Evolutionary conservation across 2,329 filamentous ascomycete genomes (phyloP).

Genomic region (Chaetomiaceae sp.): DNA sequence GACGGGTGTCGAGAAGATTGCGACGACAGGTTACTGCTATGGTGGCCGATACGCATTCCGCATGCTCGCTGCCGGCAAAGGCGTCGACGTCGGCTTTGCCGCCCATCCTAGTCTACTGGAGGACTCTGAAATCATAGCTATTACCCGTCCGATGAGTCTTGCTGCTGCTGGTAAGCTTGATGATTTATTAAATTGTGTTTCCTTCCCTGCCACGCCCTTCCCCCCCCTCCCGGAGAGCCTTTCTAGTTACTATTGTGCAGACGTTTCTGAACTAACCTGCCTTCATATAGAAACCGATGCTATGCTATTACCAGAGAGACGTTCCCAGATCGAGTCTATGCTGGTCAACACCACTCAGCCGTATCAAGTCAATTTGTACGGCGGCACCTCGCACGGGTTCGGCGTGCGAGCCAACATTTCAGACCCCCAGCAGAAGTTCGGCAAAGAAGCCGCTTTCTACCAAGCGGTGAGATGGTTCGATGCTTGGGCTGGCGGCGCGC

Average conservation of each 20-base stretch:
- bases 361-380: slow-evolving; percentile 7
- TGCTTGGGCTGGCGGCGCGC: slow-evolving; percentile 6
- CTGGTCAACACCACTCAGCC: neutral
- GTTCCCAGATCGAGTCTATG: neutral
- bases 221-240: too few species aligned
- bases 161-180: slow-evolving; percentile 1
- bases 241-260: neutral
- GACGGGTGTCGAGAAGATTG: slow-evolving; percentile 1
- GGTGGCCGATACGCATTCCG: slow-evolving; percentile 11
- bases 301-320: neutral
- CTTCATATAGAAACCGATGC: neutral
- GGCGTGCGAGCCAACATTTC: slow-evolving; percentile 1
- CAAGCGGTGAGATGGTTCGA: slow-evolving; percentile 12
- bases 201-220: too few species aligned
- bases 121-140: neutral
- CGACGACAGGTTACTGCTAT: slow-evolving; percentile 7
- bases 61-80: neutral
- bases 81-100: slow-evolving; percentile 7
- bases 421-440: slow-evolving; percentile 2
- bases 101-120: slow-evolving; percentile 6
- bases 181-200: neutral
- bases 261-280: neutral
- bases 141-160: neutral
- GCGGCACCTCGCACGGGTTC: slow-evolving; percentile 6
- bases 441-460: slow-evolving; percentile 7